Base-by-base conservation (phyloP, 2,329 filamentous ascomycete genomes). In the Neonectria sp. region DNA sequence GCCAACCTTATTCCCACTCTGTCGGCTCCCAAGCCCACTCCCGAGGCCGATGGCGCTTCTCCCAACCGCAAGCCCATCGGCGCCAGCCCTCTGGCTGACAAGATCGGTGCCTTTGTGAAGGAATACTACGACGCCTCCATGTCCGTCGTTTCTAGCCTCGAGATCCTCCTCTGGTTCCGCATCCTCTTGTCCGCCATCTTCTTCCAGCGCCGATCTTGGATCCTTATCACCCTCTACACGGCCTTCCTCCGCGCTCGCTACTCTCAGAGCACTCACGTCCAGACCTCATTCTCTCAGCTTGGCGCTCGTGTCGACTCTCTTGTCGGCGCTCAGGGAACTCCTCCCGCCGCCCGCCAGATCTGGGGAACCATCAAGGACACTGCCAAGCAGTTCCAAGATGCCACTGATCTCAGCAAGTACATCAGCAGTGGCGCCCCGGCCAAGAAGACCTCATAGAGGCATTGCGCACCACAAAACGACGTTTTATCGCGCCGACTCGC, bases 111-210 rank as follows among this genome's bases (percentile, higher is more conserved):
- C 77, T 99, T 99, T 78, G 95, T 99, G 81, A 98, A 98, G 90
- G 90, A 95, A 80, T 98, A 98, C 89, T 99, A 99, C 80, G 96
- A 99, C 81, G 85, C 90, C 68, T 97, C 94, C 82, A 99, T 99
- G 96, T 93, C 93, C 65, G 86, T 98, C 68, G 96, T 99, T 35
- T 93, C 95, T 43, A 86, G 87, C 53, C 93, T 99, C 66, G 96
- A 99, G 85, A 94, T 98, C 73, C 83, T 89, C 46, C 90, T 98
- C 67, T 97, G 95, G 91, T 85, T 93, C 82, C 94, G 96, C 77
- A 85, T 99, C 62, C 79, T 97, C 55, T 83, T 95, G 61, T 92
- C 93, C 35, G 94, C 94, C 69, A 83, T 98, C 70, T 86, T 97
- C 74, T 98, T 98, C 89, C 91, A 92, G 84, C 94, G 92, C 81